These are phyloP conservation scores for Calonectria henricotiae DNA, from an alignment of 2,329 filamentous ascomycete genomes.

Conservation along the genomic window DNA sequence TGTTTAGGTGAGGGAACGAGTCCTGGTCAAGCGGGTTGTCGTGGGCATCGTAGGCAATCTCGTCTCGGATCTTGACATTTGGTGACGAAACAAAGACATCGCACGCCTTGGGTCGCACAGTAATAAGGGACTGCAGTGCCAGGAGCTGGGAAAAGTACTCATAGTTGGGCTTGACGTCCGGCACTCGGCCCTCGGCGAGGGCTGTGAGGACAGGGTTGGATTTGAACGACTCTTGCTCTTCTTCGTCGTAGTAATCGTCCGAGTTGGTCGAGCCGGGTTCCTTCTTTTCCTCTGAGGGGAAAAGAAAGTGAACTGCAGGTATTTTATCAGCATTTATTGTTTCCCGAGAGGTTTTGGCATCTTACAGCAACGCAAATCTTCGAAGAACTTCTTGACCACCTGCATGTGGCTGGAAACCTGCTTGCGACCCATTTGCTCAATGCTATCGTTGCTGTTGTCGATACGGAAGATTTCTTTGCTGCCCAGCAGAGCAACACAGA, in stretches of 20 bases:
- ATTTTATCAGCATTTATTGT: slow-evolving; percentile 36
- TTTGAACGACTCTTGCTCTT: slow-evolving; percentile 72
- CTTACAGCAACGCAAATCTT: slow-evolving; percentile 76
- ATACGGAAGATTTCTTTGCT: slow-evolving; percentile 64
- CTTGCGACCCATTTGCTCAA: slow-evolving; percentile 71
- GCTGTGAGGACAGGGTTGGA: slow-evolving; percentile 76
- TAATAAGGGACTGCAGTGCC: slow-evolving; percentile 69
- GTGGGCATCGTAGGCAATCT: slow-evolving; percentile 64
- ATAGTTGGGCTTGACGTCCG: slow-evolving; percentile 74
- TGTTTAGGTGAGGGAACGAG: slow-evolving; percentile 72
- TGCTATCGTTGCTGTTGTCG: slow-evolving; percentile 63
- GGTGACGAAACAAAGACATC: slow-evolving; percentile 74
- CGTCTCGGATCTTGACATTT: slow-evolving; percentile 68
- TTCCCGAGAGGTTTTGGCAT: slow-evolving; percentile 34
- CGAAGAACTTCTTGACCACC: slow-evolving; percentile 78
- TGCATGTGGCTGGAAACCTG: slow-evolving; percentile 82
- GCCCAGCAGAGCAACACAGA: slow-evolving; percentile 59
- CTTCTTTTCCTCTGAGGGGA: slow-evolving; percentile 71
- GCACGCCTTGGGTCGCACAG: slow-evolving; percentile 72
- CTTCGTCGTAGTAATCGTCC: slow-evolving; percentile 66
- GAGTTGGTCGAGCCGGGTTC: slow-evolving; percentile 76
- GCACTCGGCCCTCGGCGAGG: slow-evolving; percentile 71
- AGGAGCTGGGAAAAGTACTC: slow-evolving; percentile 74
- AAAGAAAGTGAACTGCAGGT: slow-evolving; percentile 73
- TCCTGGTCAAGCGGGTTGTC: slow-evolving; percentile 62